Base-by-base conservation (phyloP, 2,329 filamentous ascomycete species). In the Myriosclerotinia curreyana region DNA sequence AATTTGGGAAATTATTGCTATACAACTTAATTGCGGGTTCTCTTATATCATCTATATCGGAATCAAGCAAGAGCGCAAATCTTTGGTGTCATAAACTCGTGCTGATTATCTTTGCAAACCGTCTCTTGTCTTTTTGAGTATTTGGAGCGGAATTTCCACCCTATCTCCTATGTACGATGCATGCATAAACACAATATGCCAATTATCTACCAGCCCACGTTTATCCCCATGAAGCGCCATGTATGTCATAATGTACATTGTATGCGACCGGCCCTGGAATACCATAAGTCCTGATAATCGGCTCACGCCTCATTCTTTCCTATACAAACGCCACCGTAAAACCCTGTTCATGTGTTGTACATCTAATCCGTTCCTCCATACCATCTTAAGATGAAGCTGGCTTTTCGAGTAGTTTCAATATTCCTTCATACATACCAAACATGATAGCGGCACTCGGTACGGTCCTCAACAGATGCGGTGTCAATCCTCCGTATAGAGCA, bases 371-470 rank as follows among this genome's bases (percentile, higher is more conserved):
- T 15, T 38, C 12, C 17, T 22, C 28, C 46, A 14, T 36, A 9
- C 12, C 46, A 11, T 50, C n/a, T 60, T 65, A 73, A 53, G 70
- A 60, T 62, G 72, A 70, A 40, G 72, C 71, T 53, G 72, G 71
- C 44, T 49, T 48, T 36, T 59, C 42, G 28, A 76, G 66, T 42
- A 76, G 46, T 55, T 73, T 75, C 66, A 77, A 66, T 46, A 77
- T 73, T 22, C 74, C 71, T 65, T 77, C 75, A 62, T 77, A 96
- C 81, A 95, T 95, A 77, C 92, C 92, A 76, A 97, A 96, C 90
- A 96, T 97, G 76, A 98, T 96, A 70, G 91, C 92, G 9, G 94
- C 92, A 70, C 90, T 95, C 1, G 94, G 94, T 7, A 97, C 93
- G 8, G 93, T 93, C 67, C 93, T 84, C 77, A 97, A 85, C 72